Percentiles rank a stretch among this genome's conserved stretches.
These are phyloP conservation scores for Speleostelium caveatum DNA, from an alignment of 78 protist genomes.

Conservation along the genomic window DNA sequence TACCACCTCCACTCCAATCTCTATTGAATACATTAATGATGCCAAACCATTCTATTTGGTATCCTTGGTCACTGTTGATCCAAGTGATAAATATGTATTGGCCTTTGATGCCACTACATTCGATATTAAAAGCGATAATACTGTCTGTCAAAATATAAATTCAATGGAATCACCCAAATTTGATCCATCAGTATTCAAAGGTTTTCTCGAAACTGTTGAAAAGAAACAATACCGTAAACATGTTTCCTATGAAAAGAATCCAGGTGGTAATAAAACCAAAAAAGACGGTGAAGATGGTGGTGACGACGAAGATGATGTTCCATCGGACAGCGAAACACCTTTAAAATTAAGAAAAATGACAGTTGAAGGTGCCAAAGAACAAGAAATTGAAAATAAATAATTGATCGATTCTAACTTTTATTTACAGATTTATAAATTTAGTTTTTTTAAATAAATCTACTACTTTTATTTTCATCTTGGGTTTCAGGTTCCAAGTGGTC, in stretches of 20 bases:
- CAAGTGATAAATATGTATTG: background rate
- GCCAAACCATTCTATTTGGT: background rate
- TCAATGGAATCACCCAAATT: background rate
- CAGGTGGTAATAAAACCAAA: background rate
- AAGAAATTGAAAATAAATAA: too few relatives aligned
- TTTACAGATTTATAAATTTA: too few relatives aligned
- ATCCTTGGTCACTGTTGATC: conserved; percentile 4
- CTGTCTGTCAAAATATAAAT: background rate
- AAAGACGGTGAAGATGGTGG: conserved; percentile 14
- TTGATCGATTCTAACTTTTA: too few relatives aligned
- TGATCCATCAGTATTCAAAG: background rate
- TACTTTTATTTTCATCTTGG: too few relatives aligned
- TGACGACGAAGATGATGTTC: background rate
- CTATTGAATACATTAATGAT: background rate
- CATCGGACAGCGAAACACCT: background rate
- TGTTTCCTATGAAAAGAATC: background rate
- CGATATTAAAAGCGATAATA: background rate
- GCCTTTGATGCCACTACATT: background rate
- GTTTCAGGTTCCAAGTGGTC: background rate
- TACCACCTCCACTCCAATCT: background rate
- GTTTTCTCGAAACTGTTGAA: background rate
- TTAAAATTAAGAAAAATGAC: conserved; percentile 74
- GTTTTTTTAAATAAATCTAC: too few relatives aligned
- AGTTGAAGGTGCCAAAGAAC: conserved; percentile 57
- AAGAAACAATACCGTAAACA: conserved; percentile 34